Evolutionary conservation across 768 basidiomycete species (phyloP).

Genomic region (Macrolepiota albuminosa): DNA sequence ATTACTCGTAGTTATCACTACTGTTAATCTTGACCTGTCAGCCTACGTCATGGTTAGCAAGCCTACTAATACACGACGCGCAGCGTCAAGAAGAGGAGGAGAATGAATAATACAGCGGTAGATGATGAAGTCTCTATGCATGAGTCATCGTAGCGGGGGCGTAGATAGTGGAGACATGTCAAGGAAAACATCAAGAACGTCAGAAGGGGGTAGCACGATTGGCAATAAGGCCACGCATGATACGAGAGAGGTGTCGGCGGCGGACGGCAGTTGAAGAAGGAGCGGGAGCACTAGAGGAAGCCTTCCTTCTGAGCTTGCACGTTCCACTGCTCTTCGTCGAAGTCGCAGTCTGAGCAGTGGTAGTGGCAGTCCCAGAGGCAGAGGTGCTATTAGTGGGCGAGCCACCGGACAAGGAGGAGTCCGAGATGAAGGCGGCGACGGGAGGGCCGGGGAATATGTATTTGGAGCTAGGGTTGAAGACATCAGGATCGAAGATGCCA

Average conservation of each 20-base stretch:
- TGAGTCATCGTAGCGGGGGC: neutral
- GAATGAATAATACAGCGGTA: neutral
- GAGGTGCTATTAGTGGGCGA: neutral
- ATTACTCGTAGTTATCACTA: neutral
- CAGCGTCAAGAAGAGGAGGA: neutral
- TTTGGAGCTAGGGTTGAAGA: conserved; percentile 25
- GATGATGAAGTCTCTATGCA: neutral
- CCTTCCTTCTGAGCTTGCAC: conserved; percentile 17
- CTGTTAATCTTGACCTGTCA: neutral
- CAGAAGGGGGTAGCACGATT: conserved; percentile 5
- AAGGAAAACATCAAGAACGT: neutral
- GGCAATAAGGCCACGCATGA: conserved; percentile 24
- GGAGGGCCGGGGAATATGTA: conserved; percentile 51
- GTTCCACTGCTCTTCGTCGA: conserved; percentile 10
- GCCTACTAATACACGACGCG: conserved; percentile 1
- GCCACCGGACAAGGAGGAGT: neutral
- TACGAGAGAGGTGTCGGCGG: conserved; percentile 24
- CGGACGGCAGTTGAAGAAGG: conserved; percentile 9
- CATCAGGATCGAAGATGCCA: conserved; percentile 59
- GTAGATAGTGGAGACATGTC: neutral
- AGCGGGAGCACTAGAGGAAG: conserved; percentile 2
- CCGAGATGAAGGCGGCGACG: conserved; percentile 36
- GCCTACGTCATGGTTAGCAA: neutral
- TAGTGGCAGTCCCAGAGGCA: conserved; percentile 9
- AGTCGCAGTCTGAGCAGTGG: neutral